These are phyloP conservation scores for Eimeria nieschulzi DNA, from an alignment of 169 alveolate species.

Conservation along the genomic window DNA sequence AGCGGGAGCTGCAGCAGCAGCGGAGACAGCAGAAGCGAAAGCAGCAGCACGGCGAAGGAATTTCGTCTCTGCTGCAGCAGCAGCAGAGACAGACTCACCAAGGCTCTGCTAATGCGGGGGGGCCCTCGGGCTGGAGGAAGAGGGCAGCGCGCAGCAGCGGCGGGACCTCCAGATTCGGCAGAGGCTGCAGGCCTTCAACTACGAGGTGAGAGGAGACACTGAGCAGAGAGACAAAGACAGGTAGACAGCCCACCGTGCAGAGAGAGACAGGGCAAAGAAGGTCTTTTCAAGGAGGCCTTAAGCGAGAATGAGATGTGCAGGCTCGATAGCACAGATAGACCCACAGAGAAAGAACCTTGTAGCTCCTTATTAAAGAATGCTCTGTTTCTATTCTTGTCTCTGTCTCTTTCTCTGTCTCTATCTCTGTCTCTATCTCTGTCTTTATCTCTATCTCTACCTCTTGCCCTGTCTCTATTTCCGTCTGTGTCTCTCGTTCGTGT, in stretches of 20 bases:
- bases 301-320: not conserved
- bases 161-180: not conserved
- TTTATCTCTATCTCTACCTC: too few species aligned
- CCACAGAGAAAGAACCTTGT: not conserved
- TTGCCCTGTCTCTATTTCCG: not conserved
- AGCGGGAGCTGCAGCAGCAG: conserved; percentile 55
- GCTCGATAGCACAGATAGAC: not conserved
- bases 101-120: conserved; percentile 18
- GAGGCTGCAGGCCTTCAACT: not conserved
- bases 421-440: too few species aligned
- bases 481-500: not conserved
- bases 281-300: too few species aligned
- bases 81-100: not conserved
- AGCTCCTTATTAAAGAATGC: too few species aligned
- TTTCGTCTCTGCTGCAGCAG: not conserved
- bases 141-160: conserved; percentile 38
- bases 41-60: conserved; percentile 31
- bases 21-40: conserved; percentile 10
- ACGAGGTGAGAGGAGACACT: not conserved
- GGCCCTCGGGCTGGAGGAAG: conserved; percentile 31
- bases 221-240: not conserved
- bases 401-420: too few species aligned
- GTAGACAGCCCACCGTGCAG: not conserved
- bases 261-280: not conserved
- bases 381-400: too few species aligned